phyloP scores from a whole-genome alignment of 2,329 filamentous ascomycete species.

The Alternaria gaisen region DNA sequence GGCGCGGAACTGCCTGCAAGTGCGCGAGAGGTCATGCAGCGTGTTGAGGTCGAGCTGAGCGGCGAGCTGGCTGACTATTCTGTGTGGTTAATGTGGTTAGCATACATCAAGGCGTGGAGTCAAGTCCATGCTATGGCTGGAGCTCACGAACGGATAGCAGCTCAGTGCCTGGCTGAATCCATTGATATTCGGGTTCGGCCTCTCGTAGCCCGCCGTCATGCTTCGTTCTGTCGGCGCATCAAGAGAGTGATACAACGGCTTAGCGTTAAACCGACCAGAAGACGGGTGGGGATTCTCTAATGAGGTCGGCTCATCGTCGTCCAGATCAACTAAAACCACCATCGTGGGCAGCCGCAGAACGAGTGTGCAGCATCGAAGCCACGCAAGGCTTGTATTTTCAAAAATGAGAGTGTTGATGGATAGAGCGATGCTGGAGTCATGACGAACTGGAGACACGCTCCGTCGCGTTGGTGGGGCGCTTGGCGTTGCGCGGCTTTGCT shows the following conservation, averaged over 20 bases:
- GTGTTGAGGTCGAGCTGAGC: constrained; percentile 85
- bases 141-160: constrained; percentile 75
- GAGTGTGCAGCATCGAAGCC: constrained; percentile 42
- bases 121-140: constrained; percentile 45
- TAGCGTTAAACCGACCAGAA: constrained; percentile 29
- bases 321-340: constrained; percentile 57
- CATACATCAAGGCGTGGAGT: constrained; percentile 37
- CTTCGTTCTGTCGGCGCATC: constrained; percentile 14
- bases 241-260: constrained; percentile 43
- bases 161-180: constrained; percentile 69
- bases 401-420: constrained; percentile 9
- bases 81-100: constrained; percentile 55
- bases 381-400: constrained; percentile 11
- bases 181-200: constrained; percentile 64
- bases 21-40: constrained; percentile 81
- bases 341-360: constrained; percentile 40
- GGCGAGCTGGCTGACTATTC: constrained; percentile 79
- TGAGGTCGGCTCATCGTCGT: constrained; percentile 49
- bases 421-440: constrained; percentile 31
- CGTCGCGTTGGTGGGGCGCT: constrained; percentile 23
- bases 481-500: constrained; percentile 19
- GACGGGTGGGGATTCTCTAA: constrained; percentile 29
- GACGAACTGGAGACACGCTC: constrained; percentile 22
- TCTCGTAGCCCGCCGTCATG: constrained; percentile 34
- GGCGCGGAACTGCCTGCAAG: constrained; percentile 80